Evolutionary conservation across 2,329 filamentous ascomycete species (phyloP).

Genomic region (Pseudohalonectria lignicola): DNA sequence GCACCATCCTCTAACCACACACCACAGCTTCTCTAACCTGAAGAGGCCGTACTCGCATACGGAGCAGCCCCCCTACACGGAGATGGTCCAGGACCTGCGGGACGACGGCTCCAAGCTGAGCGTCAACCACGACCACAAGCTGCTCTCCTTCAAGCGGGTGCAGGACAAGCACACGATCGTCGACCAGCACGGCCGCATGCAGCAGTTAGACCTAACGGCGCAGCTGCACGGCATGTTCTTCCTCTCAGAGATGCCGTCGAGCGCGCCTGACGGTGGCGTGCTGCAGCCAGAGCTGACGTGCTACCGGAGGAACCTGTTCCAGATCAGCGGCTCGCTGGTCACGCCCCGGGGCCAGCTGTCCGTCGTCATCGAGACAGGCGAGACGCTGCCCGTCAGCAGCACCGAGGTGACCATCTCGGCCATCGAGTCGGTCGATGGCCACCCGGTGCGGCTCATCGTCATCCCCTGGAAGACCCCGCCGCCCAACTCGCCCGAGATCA

Average conservation of each 20-base stretch:
- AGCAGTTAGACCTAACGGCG: constrained; percentile 53
- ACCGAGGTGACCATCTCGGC: constrained; percentile 86
- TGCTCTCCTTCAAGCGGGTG: constrained; percentile 44
- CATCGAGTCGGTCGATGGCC: constrained; percentile 89
- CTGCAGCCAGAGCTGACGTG: constrained; percentile 80
- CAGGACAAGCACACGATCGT: constrained; percentile 51
- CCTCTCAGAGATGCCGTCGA: constrained; percentile 66
- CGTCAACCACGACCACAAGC: constrained; percentile 49
- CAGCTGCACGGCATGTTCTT: constrained; percentile 88
- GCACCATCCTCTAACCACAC: constrained; percentile 32
- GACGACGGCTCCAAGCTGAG: constrained; percentile 46
- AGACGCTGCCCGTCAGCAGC: constrained; percentile 69
- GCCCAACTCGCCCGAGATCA: constrained; percentile 60
- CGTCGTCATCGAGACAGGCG: constrained; percentile 72
- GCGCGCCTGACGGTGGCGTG: constrained; percentile 41
- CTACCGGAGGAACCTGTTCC: constrained; percentile 91
- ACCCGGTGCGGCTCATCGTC: constrained; percentile 85
- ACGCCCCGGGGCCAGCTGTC: constrained; percentile 69
- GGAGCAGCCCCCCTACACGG: constrained; percentile 44
- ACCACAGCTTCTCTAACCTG: constrained; percentile 42
- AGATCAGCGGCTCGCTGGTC: constrained; percentile 84
- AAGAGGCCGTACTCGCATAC: constrained; percentile 48
- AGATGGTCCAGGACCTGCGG: constrained; percentile 49
- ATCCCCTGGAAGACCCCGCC: constrained; percentile 97
- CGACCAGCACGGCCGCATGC: constrained; percentile 47